Base-by-base conservation (phyloP, 768 basidiomycete species). In the Hericium rajendrae region DNA sequence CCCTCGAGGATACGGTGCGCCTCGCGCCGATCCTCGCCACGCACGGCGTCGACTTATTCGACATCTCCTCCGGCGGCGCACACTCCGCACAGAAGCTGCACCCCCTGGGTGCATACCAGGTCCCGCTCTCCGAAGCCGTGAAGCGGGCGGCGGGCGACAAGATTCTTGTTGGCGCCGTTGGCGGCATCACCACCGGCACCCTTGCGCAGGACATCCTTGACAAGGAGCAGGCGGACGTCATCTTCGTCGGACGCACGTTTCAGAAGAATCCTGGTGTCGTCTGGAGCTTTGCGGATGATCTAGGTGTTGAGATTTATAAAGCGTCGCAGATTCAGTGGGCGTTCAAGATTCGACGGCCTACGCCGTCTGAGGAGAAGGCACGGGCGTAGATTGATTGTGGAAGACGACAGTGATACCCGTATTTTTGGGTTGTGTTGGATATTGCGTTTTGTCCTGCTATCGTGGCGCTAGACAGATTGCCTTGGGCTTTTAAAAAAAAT, bases 1-100 rank as follows among this genome's bases (percentile, higher is more conserved):
- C 22, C 22, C 22, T 22, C 22, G 22, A 22, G 22, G 22, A 76
- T 85, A 79, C 83, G 1, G 70, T 73, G 16, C 76, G 83, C 60
- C 76, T 91, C 16, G 74, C 73, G 22, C 22, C 22, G 22, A 22
- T 22, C 22, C 22, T 22, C 22, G 22, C 22, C 22, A 2, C 22
- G 22, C 76, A 82, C 46, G 88, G 88, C 5, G 78, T 91, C 54
- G 90, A 91, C 67, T 72, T 92, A 38, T 69, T 92, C 50, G 89
- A 92, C 61, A 78, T 88, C 37, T 85, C 83, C 3, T 75, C 77
- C 0, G 88, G 83, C 5, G 91, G 88, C 1, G 80, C 76, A 53
- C 71, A 75, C 57, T 66, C 74, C 1, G 62, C 65, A 43, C 79
- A 80, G 57, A 46, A 48, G 24, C 41, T 59, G 12, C 28, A 49